phyloP scores from a whole-genome alignment of 176 grass and related monocot genomes.

The Oryza officinalis region DNA sequence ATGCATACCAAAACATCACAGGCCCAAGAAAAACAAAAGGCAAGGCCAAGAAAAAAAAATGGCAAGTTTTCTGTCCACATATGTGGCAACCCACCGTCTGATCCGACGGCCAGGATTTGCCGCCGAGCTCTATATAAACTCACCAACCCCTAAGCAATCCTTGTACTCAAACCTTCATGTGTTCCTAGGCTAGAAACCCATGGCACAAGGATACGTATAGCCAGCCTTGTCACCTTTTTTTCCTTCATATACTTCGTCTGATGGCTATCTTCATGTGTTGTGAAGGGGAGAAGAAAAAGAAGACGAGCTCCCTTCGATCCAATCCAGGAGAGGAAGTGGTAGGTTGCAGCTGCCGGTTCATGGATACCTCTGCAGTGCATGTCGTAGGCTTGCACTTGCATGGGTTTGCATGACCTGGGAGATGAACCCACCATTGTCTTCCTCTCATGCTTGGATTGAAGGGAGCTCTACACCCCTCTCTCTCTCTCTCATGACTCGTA shows the following conservation, averaged over 20 bases:
- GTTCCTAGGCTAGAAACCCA: background rate
- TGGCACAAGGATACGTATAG: background rate
- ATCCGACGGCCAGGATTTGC: conserved; percentile 53
- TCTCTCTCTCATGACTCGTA: background rate
- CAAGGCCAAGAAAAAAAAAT: background rate
- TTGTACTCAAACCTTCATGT: conserved; percentile 7
- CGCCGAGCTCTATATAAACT: conserved; percentile 56
- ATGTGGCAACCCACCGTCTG: background rate
- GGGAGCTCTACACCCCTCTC: conserved; percentile 75
- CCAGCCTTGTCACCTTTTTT: background rate
- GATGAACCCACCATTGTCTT: conserved; percentile 62
- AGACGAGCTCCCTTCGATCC: conserved; percentile 79
- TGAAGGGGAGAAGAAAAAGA: background rate
- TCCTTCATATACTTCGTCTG: background rate
- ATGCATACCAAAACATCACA: conserved; percentile 28
- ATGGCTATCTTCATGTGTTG: background rate
- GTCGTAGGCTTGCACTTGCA: conserved; percentile 43
- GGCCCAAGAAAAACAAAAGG: background rate
- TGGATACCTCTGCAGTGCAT: conserved; percentile 67
- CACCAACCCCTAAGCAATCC: conserved; percentile 7
- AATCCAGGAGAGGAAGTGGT: conserved; percentile 72
- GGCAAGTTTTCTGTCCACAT: conserved; percentile 25
- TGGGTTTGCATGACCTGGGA: conserved; percentile 75
- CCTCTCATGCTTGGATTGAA: conserved; percentile 90
- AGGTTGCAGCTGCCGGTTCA: conserved; percentile 75